A percentile compares a stretch with the other conserved stretches of the same genome.
These are phyloP conservation scores for Cercophora scortea DNA, from an alignment of 495 filamentous ascomycete species.

Conservation along the genomic window DNA sequence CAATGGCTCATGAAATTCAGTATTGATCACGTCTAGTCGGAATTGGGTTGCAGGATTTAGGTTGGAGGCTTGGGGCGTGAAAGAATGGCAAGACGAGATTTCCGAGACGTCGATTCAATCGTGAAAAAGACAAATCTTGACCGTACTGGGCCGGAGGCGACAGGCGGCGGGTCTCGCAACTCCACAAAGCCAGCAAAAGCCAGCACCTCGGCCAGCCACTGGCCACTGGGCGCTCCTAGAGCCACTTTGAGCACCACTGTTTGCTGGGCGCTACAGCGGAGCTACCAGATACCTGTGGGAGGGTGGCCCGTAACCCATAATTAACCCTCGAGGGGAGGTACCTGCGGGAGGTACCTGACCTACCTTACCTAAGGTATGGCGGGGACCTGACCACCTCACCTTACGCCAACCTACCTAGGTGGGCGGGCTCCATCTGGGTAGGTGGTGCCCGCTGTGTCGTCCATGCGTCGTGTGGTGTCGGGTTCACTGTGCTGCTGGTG, in stretches of 20 bases:
- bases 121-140: constrained; percentile 19
- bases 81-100: constrained; percentile 8
- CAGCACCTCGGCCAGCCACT: background rate
- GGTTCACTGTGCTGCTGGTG: too few species aligned
- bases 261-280: background rate
- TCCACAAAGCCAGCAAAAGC: constrained; percentile 6
- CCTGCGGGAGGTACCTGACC: too few species aligned
- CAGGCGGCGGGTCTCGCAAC: constrained; percentile 9
- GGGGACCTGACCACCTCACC: too few species aligned
- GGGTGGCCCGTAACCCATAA: too few species aligned
- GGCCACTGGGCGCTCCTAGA: background rate
- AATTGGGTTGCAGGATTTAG: constrained; percentile 4
- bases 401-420: too few species aligned
- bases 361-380: too few species aligned
- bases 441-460: too few species aligned
- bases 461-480: too few species aligned
- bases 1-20: constrained; percentile 6
- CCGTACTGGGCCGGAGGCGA: constrained; percentile 9
- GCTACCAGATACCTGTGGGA: too few species aligned
- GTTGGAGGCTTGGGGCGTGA: background rate
- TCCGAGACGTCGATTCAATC: constrained; percentile 12
- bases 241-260: background rate
- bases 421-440: too few species aligned
- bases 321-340: too few species aligned
- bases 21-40: constrained; percentile 1